phyloP scores from a whole-genome alignment of 345 rosid genomes.

The Iberis pinnata region DNA sequence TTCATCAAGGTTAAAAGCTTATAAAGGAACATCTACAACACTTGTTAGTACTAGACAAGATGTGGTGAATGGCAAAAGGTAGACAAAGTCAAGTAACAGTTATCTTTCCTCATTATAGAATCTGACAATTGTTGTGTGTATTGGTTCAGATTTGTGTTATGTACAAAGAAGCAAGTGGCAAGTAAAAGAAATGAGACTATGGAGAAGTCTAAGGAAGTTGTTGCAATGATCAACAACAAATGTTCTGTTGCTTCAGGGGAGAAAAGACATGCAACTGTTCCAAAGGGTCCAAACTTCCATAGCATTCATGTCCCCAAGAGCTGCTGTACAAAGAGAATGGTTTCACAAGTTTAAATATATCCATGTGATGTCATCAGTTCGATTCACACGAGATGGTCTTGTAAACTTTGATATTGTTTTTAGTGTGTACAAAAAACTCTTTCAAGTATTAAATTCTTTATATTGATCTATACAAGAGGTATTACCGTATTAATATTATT shows the following conservation, averaged over 20 bases:
- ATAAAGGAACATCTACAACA: conserved; percentile 30
- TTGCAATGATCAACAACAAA: conserved; percentile 34
- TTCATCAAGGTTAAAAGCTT: conserved; percentile 14
- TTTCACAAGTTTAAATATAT: conserved; percentile 12
- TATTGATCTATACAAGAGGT: no score
- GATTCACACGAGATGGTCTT: conserved; percentile 10
- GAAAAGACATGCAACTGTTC: conserved; percentile 39
- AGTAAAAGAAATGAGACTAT: conserved; percentile 15
- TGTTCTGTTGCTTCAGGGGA: conserved; percentile 32
- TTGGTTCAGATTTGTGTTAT: conserved; percentile 38
- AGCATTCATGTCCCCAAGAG: conserved; percentile 56
- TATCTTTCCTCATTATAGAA: background rate
- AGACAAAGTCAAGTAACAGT: conserved; percentile 24
- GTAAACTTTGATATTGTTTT: conserved; percentile 1
- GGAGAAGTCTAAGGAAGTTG: conserved; percentile 34
- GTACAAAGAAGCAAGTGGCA: conserved; percentile 26
- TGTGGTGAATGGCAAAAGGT: conserved; percentile 11
- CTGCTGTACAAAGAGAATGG: conserved; percentile 53
- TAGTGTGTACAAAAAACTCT: no score
- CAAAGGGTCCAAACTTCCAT: conserved; percentile 64
- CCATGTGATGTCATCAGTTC: background rate
- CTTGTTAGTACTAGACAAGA: conserved; percentile 5
- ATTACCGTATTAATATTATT: no score
- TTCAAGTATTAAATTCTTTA: no score
- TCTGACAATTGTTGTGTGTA: background rate